These are phyloP conservation scores for Huntiella decipiens DNA, from an alignment of 2,329 filamentous ascomycete genomes.

Conservation along the genomic window DNA sequence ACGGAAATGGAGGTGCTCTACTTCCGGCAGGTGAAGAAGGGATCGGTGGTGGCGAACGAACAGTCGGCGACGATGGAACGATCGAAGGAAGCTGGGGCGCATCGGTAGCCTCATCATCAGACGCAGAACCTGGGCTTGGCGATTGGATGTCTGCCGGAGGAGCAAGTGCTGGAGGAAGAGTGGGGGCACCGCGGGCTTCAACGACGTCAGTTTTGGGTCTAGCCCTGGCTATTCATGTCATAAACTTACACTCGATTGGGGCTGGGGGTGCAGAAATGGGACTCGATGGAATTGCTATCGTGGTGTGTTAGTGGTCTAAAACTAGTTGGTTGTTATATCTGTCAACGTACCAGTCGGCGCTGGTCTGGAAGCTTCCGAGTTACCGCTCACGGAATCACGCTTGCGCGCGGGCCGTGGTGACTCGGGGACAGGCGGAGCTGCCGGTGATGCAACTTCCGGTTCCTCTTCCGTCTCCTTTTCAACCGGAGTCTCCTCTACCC, in stretches of 20 bases:
- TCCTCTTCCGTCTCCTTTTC: constrained; percentile 1
- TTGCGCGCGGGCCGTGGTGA: constrained; percentile 2
- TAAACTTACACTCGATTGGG: constrained; percentile 34
- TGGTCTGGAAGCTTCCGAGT: constrained; percentile 14
- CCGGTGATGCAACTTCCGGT: constrained; percentile 24
- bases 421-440: constrained; percentile 1
- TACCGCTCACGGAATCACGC: neutral
- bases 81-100: constrained; percentile 15
- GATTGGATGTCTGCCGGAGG: constrained; percentile 36
- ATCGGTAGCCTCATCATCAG: constrained; percentile 67
- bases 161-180: constrained; percentile 31
- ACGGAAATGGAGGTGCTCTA: constrained; percentile 17
- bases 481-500: neutral
- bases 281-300: constrained; percentile 26
- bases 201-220: constrained; percentile 1
- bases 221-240: neutral
- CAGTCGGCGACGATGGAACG: constrained; percentile 22
- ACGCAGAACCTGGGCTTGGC: constrained; percentile 62
- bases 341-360: constrained; percentile 8
- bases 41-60: constrained; percentile 23
- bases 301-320: neutral
- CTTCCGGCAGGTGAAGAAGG: constrained; percentile 14
- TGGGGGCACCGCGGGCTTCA: constrained; percentile 43
- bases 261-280: constrained; percentile 39
- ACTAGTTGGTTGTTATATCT: neutral